Evolutionary conservation across 164 flowering plant species (phyloP), one percentile per base, ranked within the genome.

Genomic region (Tinospora cordifolia): DNA sequence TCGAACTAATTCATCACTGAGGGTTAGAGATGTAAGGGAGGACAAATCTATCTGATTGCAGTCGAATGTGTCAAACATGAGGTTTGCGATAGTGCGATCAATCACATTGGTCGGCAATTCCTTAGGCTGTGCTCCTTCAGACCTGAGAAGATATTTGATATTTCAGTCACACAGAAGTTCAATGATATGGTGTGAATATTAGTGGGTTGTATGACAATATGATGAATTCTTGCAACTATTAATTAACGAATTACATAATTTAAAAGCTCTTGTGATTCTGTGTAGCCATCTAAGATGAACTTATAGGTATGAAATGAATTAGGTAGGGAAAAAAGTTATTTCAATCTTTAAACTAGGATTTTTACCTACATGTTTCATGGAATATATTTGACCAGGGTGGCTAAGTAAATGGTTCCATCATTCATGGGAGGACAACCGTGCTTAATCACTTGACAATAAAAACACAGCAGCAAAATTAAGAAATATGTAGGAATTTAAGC

Each of bases 61-160:
- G 60, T 76, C 80, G 76, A 76, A 68, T 47, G 79, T 76, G 30
- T 76, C 72, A 73, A 82, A 84, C 81, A 82, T 71, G 70, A 84
- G 83, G 47, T 75, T 77, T 8, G 82, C 86, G 34, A 84, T 70
- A 30, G 83, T 81, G 67, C 86, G 76, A 71, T 87, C 85, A 27
- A 82, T 66, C 19, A 66, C 25, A 68, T 81, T 82, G 57, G 85
- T 83, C 74, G 77, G 78, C 51, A 74, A 71, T 75, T 81, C 86
- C 41, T 13, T 34, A 21, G 54, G 59, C 14, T 47, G 57, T 17
- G 30, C 49, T 19, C 11, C 58, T 39, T 22, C 72, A 21, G 72
- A 68, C 78, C 81, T 86, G 80, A 62, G 66, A 25, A 71, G 59
- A 15, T 26, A 70, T 39, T 60, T 51, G 9, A 44, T 41, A 21